Evolutionary conservation across 805 yeast genomes (phyloP), one percentile per base, ranked within the genome.

Genomic region (Myxozyma lipomycoides): DNA sequence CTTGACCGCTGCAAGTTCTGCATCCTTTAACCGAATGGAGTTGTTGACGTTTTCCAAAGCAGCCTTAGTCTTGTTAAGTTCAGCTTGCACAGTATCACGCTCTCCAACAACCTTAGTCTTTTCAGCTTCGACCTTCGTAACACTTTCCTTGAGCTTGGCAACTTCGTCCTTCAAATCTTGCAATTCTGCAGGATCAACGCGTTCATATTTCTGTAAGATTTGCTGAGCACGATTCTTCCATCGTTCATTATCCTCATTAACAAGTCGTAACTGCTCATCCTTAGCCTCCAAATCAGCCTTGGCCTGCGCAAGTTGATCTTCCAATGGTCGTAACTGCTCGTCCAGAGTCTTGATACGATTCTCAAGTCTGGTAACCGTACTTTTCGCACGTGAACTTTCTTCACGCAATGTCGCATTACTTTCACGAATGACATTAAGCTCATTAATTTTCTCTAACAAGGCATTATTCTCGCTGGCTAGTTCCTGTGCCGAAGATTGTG

Each of bases 341-440:
- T 64, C 59, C 2, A 72, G 45, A 1, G 51, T 58, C 2, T 62
- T 61, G 15, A 79, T 46, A 53, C 74, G 67, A 1, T 53, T 43
- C 60, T 79, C 78, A 36, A 83, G 69, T 4, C 64, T 65, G 37
- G 61, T 58, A 12, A 72, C 67, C 46, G 63, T 67, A 15, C 62
- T 57, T 21, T 64, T 50, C 38, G 66, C 66, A 3, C 61, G 52
- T 22, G 65, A 64, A 48, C 73, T 68, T 46, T 82, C 86, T 48
- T 71, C 70, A 45, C 90, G 74, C 56, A 84, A 70, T 1, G 86
- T 77, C 6, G 73, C 69, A 60, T 84, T 84, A 59, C 87, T 82
- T 64, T 84, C 91, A 46, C 85, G 73, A 48, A 84, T 66, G 23
- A 83, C 69, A 58, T 78, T 80, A 64, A 84, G 65, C 56, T 83